Evolutionary conservation across 1,284 basidiomycete genomes (phyloP).

Genomic region (Marasmius tenuissimus): DNA sequence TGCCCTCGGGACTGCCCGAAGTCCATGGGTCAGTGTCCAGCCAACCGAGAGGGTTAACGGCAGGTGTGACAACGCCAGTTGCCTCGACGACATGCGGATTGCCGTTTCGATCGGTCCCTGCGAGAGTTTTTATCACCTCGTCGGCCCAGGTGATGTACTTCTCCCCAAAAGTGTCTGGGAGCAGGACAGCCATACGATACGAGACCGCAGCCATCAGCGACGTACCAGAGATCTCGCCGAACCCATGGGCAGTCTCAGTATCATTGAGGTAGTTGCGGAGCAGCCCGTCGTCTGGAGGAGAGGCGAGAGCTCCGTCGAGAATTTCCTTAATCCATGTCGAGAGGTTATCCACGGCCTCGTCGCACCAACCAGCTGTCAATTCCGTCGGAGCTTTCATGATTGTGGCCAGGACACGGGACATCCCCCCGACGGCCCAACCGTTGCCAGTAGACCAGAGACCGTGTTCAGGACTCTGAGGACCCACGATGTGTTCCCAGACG

Average conservation of each 20-base stretch:
- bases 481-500: slow-evolving; percentile 48
- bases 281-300: slow-evolving; percentile 30
- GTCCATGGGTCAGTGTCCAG: slow-evolving; percentile 31
- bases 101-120: slow-evolving; percentile 16
- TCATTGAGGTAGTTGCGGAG: slow-evolving; percentile 42
- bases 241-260: slow-evolving; percentile 27
- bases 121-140: slow-evolving; percentile 19
- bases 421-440: slow-evolving; percentile 36
- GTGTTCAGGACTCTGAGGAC: slow-evolving; percentile 28
- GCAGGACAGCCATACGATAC: slow-evolving; percentile 35
- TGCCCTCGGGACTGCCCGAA: slow-evolving; percentile 42
- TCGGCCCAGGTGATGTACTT: slow-evolving; percentile 25
- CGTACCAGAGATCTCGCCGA: slow-evolving; percentile 44
- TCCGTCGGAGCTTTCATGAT: slow-evolving; percentile 38
- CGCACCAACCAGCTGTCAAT: slow-evolving; percentile 22
- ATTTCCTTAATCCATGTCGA: slow-evolving; percentile 46
- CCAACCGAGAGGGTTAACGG: slow-evolving; percentile 41
- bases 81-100: slow-evolving; percentile 28
- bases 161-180: slow-evolving; percentile 16
- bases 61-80: slow-evolving; percentile 34
- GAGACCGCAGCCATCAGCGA: slow-evolving; percentile 42
- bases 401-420: slow-evolving; percentile 31
- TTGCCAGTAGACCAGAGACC: slow-evolving; percentile 41
- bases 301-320: slow-evolving; percentile 42
- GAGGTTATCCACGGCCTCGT: slow-evolving; percentile 30